Percentiles rank a stretch among this genome's conserved stretches.
These are phyloP conservation scores for Starmerella floricola DNA, from an alignment of 805 yeast genomes.

Conservation along the genomic window DNA sequence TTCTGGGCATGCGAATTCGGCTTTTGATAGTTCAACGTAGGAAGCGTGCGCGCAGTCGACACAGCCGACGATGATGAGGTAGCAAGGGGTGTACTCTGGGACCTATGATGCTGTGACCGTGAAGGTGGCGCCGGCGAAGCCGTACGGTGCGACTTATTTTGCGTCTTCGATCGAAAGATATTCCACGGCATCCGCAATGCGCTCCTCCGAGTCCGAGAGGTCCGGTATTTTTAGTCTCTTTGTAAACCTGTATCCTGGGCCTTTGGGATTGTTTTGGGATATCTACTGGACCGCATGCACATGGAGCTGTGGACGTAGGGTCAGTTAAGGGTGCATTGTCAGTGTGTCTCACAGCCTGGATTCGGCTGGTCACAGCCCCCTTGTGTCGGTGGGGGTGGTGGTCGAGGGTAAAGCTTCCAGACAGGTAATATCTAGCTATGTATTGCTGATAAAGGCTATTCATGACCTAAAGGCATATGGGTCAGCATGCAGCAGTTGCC, in stretches of 20 bases:
- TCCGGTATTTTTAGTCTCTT: no score
- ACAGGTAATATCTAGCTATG: no score
- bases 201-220: no score
- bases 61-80: background rate
- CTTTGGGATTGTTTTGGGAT: background rate
- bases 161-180: slow-evolving; percentile 1
- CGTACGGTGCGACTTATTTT: background rate
- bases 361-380: no score
- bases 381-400: no score
- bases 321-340: no score
- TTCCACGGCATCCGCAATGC: slow-evolving; percentile 7
- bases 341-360: background rate
- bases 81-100: background rate
- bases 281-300: background rate
- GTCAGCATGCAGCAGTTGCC: no score
- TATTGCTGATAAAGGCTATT: no score
- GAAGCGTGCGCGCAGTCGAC: background rate
- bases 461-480: no score
- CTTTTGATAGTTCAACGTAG: background rate
- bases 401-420: no score
- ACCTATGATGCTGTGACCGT: background rate
- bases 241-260: background rate
- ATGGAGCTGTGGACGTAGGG: background rate
- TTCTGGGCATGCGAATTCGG: background rate
- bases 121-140: background rate